phyloP scores from a whole-genome alignment of 768 basidiomycete species.

The Kwoniella shandongensis region DNA sequence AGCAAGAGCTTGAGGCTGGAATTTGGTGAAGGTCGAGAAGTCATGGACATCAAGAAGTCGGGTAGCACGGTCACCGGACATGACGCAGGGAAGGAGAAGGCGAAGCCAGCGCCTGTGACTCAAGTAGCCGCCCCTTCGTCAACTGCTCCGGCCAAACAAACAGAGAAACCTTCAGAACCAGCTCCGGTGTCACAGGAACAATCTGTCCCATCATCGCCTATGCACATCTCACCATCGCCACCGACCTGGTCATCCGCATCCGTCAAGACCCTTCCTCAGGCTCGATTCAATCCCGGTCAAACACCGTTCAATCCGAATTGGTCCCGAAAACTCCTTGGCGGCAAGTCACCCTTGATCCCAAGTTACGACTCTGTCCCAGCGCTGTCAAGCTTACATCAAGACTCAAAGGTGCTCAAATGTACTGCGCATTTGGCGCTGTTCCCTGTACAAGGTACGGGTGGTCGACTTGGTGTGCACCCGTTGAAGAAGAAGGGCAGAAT shows the following conservation, averaged over 20 bases:
- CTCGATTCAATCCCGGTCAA: neutral
- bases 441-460: constrained; percentile 55
- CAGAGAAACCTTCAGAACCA: neutral
- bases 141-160: neutral
- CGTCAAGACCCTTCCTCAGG: no score
- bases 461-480: constrained; percentile 51
- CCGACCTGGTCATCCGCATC: no score
- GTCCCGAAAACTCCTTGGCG: constrained; percentile 54
- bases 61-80: neutral
- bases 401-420: constrained; percentile 50
- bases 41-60: constrained; percentile 7
- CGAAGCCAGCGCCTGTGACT: neutral
- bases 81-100: neutral
- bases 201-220: no score
- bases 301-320: constrained; percentile 47
- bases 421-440: constrained; percentile 49
- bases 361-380: constrained; percentile 52
- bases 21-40: constrained; percentile 31
- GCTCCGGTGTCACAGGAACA: no score
- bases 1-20: constrained; percentile 29
- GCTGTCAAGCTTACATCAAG: constrained; percentile 46
- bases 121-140: neutral
- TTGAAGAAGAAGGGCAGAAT: constrained; percentile 50
- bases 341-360: constrained; percentile 54
- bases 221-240: no score